These are phyloP conservation scores for Porcisia hertigi DNA, from an alignment of 208 protist genomes.

Conservation along the genomic window DNA sequence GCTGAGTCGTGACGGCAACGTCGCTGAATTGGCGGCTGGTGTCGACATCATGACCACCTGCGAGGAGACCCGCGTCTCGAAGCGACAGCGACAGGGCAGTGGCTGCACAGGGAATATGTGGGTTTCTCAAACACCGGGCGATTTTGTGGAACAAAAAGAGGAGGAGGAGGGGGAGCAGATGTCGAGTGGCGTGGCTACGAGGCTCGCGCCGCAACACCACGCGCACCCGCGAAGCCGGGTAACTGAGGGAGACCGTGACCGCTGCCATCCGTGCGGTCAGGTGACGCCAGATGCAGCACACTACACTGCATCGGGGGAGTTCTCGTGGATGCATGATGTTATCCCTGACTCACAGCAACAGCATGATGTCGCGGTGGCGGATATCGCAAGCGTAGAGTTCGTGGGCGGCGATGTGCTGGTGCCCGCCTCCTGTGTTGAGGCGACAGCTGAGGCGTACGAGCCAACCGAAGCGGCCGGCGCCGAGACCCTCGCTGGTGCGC, in stretches of 20 bases:
- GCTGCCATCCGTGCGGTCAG: neutral
- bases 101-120: neutral
- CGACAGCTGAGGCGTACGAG: slow-evolving; percentile 1
- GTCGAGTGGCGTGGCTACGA: neutral
- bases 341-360: neutral
- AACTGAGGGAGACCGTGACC: neutral
- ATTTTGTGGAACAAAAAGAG: neutral
- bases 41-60: neutral
- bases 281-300: neutral
- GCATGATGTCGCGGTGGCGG: neutral
- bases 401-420: slow-evolving; percentile 7
- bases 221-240: neutral
- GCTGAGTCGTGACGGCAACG: neutral
- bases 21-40: neutral
- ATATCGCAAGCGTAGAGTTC: neutral
- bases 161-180: neutral
- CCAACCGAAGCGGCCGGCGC: neutral
- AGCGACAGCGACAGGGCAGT: neutral
- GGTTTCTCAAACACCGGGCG: neutral
- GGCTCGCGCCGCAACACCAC: neutral
- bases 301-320: neutral
- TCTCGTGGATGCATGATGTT: slow-evolving; percentile 3
- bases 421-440: slow-evolving; percentile 5
- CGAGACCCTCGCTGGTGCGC: neutral
- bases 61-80: neutral